Percentiles rank a stretch among this genome's conserved stretches.
phyloP scores from a whole-genome alignment of 805 yeast genomes.

The Saccharomycodes ludwigii region DNA sequence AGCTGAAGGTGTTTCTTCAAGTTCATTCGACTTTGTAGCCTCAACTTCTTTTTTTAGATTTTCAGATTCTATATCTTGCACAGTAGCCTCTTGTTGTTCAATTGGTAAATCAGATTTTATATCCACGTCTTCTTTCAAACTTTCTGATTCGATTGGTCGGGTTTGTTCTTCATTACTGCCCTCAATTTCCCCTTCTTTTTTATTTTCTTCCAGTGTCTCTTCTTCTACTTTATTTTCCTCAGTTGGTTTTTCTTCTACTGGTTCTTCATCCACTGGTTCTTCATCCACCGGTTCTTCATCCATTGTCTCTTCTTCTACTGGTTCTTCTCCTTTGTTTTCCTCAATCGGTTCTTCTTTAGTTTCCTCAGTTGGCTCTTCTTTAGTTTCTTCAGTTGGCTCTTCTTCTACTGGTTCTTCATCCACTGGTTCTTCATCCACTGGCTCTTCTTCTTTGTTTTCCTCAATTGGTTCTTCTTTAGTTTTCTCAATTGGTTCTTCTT shows the following conservation, averaged over 20 bases:
- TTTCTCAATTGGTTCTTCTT: conserved; percentile 6
- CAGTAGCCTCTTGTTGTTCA: no score
- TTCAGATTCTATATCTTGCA: no score
- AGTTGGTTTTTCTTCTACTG: conserved; percentile 8
- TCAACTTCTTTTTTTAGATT: no score
- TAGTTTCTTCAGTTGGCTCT: conserved; percentile 9
- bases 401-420: conserved; percentile 5
- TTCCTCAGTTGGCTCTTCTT: conserved; percentile 8
- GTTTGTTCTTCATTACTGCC: conserved; percentile 6
- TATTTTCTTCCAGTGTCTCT: conserved; percentile 1
- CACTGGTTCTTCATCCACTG: conserved; percentile 3
- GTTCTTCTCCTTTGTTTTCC: conserved; percentile 8
- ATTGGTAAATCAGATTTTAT: no score
- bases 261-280: conserved; percentile 3
- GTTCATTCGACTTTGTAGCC: no score
- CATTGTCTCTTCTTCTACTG: conserved; percentile 5
- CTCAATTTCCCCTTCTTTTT: conserved; percentile 7
- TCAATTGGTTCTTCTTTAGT: conserved; percentile 8
- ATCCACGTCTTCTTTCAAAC: conserved; percentile 5
- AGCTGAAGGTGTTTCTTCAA: no score
- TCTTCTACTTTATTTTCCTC: conserved; percentile 8
- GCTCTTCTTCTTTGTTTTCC: conserved; percentile 5
- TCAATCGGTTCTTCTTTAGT: conserved; percentile 6
- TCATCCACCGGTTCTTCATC: conserved; percentile 4
- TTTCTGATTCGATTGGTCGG: conserved; percentile 8